Conservation (phyloP, 768 basidiomycete genomes). For the Termitomyces sp. region DNA sequence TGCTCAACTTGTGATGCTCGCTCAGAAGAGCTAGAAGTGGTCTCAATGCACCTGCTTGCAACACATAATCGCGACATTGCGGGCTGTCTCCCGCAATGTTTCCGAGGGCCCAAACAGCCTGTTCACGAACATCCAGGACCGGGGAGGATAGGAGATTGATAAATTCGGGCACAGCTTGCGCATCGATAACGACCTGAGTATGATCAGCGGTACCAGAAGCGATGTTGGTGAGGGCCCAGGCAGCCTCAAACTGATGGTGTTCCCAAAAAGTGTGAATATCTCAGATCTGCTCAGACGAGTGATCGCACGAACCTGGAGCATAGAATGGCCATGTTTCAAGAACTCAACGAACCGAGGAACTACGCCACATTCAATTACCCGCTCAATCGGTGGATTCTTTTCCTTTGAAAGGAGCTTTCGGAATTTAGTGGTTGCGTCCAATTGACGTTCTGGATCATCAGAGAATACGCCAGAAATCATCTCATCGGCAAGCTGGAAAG, state of each 20-base stretch:
- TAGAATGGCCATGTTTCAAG: conserved; percentile 69
- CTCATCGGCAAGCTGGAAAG: conserved; percentile 69
- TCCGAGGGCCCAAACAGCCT: conserved; percentile 98
- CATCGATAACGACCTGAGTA: conserved; percentile 95
- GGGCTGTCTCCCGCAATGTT: conserved; percentile 99
- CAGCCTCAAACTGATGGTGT: conserved; percentile 78
- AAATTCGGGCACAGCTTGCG: conserved; percentile 93
- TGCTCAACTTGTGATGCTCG: conserved; percentile 98
- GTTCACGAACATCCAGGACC: conserved; percentile 95
- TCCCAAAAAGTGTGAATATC: conserved; percentile 1
- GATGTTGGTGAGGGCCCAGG: conserved; percentile 97
- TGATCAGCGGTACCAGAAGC: conserved; percentile 98
- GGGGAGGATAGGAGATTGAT: conserved; percentile 94
- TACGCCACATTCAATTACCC: conserved; percentile 95
- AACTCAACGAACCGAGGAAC: conserved; percentile 98
- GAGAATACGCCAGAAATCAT: conserved; percentile 95
- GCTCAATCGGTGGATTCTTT: conserved; percentile 98
- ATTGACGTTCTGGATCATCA: conserved; percentile 84
- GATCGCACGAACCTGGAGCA: conserved; percentile 64
- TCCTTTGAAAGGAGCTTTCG: conserved; percentile 98
- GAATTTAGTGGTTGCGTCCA: conserved; percentile 97
- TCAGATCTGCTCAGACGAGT: neutral
- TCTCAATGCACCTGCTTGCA: conserved; percentile 87
- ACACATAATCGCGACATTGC: conserved; percentile 93
- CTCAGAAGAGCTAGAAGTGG: conserved; percentile 87